A percentile compares a stretch with the other conserved stretches of the same genome.
Evolutionary conservation across 73 alveolate species (phyloP).

Genomic region (Uronychia setigera): DNA sequence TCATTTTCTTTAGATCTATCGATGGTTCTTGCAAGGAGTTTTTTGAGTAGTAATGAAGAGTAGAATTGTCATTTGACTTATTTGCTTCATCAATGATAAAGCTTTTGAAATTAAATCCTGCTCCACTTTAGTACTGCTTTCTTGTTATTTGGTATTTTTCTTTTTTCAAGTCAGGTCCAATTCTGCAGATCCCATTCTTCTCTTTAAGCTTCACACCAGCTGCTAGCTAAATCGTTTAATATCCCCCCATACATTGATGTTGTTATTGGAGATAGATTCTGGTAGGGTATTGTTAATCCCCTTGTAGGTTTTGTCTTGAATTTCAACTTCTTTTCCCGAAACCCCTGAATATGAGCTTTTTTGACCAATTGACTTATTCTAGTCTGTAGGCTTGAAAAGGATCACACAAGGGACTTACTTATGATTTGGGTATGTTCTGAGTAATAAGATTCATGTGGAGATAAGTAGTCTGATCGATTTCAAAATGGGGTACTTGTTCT

Average conservation of each 20-base stretch:
- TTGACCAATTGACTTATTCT: too few species aligned
- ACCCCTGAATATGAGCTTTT: too few species aligned
- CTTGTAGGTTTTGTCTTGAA: background rate
- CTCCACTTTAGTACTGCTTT: background rate
- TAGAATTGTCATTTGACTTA: too few species aligned
- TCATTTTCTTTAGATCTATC: too few species aligned
- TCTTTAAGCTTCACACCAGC: background rate
- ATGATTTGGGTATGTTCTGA: background rate
- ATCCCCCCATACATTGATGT: background rate
- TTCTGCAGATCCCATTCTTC: background rate
- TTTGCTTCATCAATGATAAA: too few species aligned
- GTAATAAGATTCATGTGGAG: background rate
- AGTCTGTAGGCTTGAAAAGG: too few species aligned
- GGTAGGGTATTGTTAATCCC: background rate
- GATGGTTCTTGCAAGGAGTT: too few species aligned
- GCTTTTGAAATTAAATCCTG: background rate
- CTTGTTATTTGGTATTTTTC: background rate
- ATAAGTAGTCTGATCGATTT: background rate
- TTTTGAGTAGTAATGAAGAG: too few species aligned
- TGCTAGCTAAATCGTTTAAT: background rate
- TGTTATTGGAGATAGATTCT: background rate
- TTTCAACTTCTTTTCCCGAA: background rate
- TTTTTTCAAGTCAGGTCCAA: background rate
- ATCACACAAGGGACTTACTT: too few species aligned
- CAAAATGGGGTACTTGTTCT: background rate